Base-by-base conservation (phyloP, 805 yeast species). In the Kodamaea restingae region DNA sequence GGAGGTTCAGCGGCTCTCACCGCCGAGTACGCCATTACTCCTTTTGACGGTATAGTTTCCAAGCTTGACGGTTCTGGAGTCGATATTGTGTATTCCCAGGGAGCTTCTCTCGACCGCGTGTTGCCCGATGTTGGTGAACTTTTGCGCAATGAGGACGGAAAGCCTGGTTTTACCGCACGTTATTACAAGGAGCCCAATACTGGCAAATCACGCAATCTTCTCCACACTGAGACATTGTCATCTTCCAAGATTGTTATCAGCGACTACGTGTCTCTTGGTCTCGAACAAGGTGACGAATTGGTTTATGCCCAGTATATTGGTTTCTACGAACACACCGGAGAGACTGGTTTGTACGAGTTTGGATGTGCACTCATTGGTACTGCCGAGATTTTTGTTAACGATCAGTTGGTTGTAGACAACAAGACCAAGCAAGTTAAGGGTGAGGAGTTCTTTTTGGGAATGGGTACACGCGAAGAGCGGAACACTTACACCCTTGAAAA, bases 1-100 rank as follows among this genome's bases (percentile, higher is more conserved):
- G 84, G 84, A 45, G 84, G 84, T 6, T 77, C 82, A 15, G 81
- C 83, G 26, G 61, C 77, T 8, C 57, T 75, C 45, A 55, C 58
- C 15, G 70, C 78, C 4, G 67, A 73, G 50, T 73, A 75, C 52
- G 58, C 65, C 11, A 63, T 73, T 7, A 58, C 77, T 10, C 79
- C 80, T 3, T 67, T 54, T 32, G 72, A 74, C 12, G 78, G 73
- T 12, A 70, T 77, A 39, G 39, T 53, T 7, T 45, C 54, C 11
- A 61, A 59, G 38, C 43, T 62, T 37, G 57, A 50, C 36, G 41
- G 27, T n/a, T 35, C 36, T 14, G 63, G 57, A 7, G 46, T 58
- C 15, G 26, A 18, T 8, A 27, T 38, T 25, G 48, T 50, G 17
- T 65, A 63, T 36, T 22, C 61, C n/a, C 44, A 60, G 33, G 70